A percentile compares a stretch with the other conserved stretches of the same genome.
Conservation (phyloP, 1,139 yeast species). For the Pichia sp. region DNA sequence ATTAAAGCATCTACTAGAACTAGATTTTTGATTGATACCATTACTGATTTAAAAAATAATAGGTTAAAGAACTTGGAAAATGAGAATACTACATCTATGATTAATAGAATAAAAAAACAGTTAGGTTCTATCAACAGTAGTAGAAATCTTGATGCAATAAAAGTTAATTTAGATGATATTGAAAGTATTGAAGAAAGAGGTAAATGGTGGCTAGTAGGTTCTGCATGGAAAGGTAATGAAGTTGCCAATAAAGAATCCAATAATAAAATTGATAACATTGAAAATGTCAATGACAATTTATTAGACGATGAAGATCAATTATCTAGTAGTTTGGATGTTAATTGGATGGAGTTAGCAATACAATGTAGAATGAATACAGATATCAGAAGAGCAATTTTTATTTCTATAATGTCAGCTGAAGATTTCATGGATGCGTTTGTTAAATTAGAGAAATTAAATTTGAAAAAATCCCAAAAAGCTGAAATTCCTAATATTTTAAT, state of each 20-base stretch:
- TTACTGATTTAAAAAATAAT: slow-evolving; percentile 81
- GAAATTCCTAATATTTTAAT: slow-evolving; percentile 82
- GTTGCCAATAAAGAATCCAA: slow-evolving; percentile 21
- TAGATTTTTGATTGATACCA: slow-evolving; percentile 77
- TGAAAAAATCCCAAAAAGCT: slow-evolving; percentile 74
- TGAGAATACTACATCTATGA: slow-evolving; percentile 40
- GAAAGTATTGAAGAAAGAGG: slow-evolving; percentile 70
- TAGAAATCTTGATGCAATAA: slow-evolving; percentile 64
- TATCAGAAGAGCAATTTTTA: slow-evolving; percentile 85
- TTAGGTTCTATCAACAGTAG: slow-evolving; percentile 46
- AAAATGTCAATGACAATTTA: slow-evolving; percentile 26
- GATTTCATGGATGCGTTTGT: slow-evolving; percentile 86
- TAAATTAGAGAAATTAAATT: slow-evolving; percentile 68
- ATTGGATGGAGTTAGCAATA: slow-evolving; percentile 84
- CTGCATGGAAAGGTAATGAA: slow-evolving; percentile 78
- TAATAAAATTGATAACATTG: slow-evolving; percentile 4
- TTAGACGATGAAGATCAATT: slow-evolving; percentile 54
- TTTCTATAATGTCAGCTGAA: slow-evolving; percentile 90
- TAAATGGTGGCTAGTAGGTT: slow-evolving; percentile 98
- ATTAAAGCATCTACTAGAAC: slow-evolving; percentile 55
- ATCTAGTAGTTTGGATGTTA: slow-evolving; percentile 50
- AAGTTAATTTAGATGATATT: slow-evolving; percentile 80
- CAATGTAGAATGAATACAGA: slow-evolving; percentile 93
- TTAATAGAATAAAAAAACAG: slow-evolving; percentile 61
- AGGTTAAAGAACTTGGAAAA: slow-evolving; percentile 53